A percentile compares a stretch with the other conserved stretches of the same genome.
These are phyloP conservation scores for Nematocida sp. DNA, from an alignment of 371 early-diverging fungal genomes.

Conservation along the genomic window DNA sequence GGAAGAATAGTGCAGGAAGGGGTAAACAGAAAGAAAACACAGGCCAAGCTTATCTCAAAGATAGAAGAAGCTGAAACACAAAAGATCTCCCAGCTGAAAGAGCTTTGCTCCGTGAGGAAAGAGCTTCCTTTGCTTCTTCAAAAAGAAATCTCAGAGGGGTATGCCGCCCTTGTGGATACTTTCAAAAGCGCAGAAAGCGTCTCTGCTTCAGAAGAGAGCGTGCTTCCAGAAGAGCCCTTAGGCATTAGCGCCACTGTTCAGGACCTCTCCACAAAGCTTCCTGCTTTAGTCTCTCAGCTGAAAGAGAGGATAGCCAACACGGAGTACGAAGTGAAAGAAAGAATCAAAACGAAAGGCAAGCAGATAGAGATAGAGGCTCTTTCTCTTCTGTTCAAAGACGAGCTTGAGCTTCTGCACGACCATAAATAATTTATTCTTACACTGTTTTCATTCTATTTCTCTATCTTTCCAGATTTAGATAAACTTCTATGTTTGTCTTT, in stretches of 20 bases:
- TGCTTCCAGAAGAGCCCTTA: not conserved
- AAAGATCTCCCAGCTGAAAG: not conserved
- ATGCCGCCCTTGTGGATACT: not conserved
- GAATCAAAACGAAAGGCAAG: constrained; percentile 1
- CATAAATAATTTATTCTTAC: too few species aligned
- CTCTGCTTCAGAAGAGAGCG: too few species aligned
- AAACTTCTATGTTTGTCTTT: constrained; percentile 35
- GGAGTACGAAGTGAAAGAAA: constrained; percentile 41
- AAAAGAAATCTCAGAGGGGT: constrained; percentile 2
- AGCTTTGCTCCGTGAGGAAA: constrained; percentile 4
- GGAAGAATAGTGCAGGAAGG: constrained; percentile 1
- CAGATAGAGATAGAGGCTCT: constrained; percentile 36
- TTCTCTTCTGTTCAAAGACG: constrained; percentile 47
- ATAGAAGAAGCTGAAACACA: constrained; percentile 28
- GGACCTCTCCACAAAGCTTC: constrained; percentile 14
- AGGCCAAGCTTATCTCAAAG: constrained; percentile 1
- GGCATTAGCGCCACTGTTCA: not conserved
- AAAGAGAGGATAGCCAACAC: constrained; percentile 14
- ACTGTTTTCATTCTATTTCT: too few species aligned
- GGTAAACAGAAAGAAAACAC: constrained; percentile 14
- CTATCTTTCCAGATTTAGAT: constrained; percentile 8
- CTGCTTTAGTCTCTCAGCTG: not conserved
- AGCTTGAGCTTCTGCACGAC: constrained; percentile 17
- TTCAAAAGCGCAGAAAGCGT: not conserved
- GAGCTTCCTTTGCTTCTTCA: constrained; percentile 11